Evolutionary conservation across 306 rosid genomes (phyloP), one percentile per base, ranked within the genome.

Genomic region (Dryas octopetala): DNA sequence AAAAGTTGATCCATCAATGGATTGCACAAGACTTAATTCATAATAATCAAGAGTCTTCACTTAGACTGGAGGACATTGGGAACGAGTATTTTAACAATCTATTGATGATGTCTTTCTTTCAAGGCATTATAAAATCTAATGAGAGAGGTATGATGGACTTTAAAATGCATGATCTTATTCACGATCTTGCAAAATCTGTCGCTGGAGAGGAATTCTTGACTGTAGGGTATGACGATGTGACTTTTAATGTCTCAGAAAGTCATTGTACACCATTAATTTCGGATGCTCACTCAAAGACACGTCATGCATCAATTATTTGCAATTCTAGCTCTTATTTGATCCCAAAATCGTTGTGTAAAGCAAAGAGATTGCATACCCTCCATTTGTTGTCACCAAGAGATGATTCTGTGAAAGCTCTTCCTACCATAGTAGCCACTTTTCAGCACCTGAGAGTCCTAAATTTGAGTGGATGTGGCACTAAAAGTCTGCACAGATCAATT

Each of bases 1-100:
- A 77, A 53, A 83, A 79, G 38, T n/a, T 78, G 58, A 83, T 79
- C 14, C 81, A 59, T 15, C 67, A 74, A 11, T 83, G 81, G 81
- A 16, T 83, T 8, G 83, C 86, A 17, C 58, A 73, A 66, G 86
- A 61, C 26, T 79, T 83, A 7, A 46, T 78, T 52, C 32, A 28
- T 28, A 66, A 47, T 55, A 74, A 14, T 6, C 4, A 1, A 43
- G 10, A 11, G 2, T 68, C 58, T 32, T 68, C 32, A 28, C 32
- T 28, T 28, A 28, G 74, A n/a, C 43, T 66, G 3, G 86, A 83
- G 8, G 48, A 55, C 52, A 17, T 78, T 15, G 83, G 83, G 2
- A 46, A 78, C 4, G 82, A 63, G 38, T 82, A 74, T 58, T 82
- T 82, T 50, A 50, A 68, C 47, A 68, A 74, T 19, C 55, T 82